Evolutionary conservation across 1,284 basidiomycete species (phyloP).

Genomic region (Microbotryomycetes sp.): DNA sequence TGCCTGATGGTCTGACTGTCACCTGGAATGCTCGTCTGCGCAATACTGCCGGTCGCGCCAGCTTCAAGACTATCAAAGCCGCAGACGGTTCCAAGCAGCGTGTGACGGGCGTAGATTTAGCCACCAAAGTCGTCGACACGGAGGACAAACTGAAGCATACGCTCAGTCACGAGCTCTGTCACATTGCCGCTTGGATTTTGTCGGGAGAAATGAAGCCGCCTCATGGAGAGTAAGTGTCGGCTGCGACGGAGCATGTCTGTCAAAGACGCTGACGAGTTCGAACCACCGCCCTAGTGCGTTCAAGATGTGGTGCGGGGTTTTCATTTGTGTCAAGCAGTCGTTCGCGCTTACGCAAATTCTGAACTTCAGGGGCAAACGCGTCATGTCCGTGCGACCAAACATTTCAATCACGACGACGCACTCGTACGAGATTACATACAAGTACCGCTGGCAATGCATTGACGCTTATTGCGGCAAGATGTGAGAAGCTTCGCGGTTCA

Average conservation of each 20-base stretch:
- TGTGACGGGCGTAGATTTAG: constrained; percentile 54
- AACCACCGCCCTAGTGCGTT: constrained; percentile 52
- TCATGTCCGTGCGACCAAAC: constrained; percentile 56
- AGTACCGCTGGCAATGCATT: constrained; percentile 63
- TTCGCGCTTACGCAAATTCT: not conserved
- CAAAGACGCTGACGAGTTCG: not conserved
- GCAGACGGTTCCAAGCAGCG: constrained; percentile 46
- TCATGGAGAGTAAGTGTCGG: constrained; percentile 42
- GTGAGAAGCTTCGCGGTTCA: constrained; percentile 43
- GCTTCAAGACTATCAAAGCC: constrained; percentile 48
- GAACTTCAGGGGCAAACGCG: constrained; percentile 49
- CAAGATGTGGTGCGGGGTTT: constrained; percentile 55
- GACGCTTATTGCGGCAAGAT: constrained; percentile 52
- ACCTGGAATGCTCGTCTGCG: constrained; percentile 64
- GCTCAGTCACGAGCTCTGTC: constrained; percentile 79
- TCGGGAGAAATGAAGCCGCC: constrained; percentile 55
- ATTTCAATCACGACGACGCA: constrained; percentile 61
- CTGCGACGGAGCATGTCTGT: not conserved
- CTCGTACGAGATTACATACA: constrained; percentile 46
- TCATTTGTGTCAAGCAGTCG: not conserved
- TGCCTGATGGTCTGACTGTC: constrained; percentile 56
- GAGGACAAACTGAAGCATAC: constrained; percentile 69
- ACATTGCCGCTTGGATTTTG: constrained; percentile 73
- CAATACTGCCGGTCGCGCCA: constrained; percentile 69
- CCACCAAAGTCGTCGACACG: constrained; percentile 66